phyloP scores from a whole-genome alignment of 2,329 filamentous ascomycete species.

The Pyrenophora graminea region DNA sequence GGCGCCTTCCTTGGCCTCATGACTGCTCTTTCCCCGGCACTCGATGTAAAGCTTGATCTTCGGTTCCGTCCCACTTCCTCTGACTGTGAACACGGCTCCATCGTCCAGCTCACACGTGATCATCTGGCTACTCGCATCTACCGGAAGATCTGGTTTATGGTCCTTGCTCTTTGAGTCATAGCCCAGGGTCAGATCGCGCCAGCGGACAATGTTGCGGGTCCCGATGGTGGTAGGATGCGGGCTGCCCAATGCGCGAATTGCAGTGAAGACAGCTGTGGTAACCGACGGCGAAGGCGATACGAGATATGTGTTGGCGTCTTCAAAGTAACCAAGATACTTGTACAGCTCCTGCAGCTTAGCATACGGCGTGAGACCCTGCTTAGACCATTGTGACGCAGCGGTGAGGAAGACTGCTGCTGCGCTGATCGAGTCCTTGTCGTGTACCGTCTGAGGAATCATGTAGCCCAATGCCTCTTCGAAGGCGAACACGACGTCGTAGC shows the following conservation, averaged over 20 bases:
- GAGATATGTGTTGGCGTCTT: conserved; percentile 67
- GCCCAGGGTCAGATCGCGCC: conserved; percentile 66
- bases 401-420: conserved; percentile 64
- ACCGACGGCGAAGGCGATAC: conserved; percentile 59
- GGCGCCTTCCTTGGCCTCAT: conserved; percentile 51
- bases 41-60: conserved; percentile 68
- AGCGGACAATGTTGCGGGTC: conserved; percentile 57
- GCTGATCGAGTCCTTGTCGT: conserved; percentile 68
- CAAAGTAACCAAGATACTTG: conserved; percentile 62
- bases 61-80: conserved; percentile 67
- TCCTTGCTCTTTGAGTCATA: conserved; percentile 61
- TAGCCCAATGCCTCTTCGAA: conserved; percentile 71
- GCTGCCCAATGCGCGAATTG: conserved; percentile 54
- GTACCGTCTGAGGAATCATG: conserved; percentile 66
- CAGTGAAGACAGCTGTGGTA: conserved; percentile 60
- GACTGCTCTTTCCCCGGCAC: conserved; percentile 48
- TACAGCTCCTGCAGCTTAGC: conserved; percentile 63
- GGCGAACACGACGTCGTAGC: conserved; percentile 60
- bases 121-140: conserved; percentile 64
- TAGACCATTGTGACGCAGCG: conserved; percentile 57
- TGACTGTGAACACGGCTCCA: conserved; percentile 61
- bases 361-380: conserved; percentile 60
- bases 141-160: conserved; percentile 59
- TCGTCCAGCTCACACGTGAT: conserved; percentile 64
- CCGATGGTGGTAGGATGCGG: conserved; percentile 56